Conservation (phyloP, 306 rosid genomes). For the Fragaria vesca region DNA sequence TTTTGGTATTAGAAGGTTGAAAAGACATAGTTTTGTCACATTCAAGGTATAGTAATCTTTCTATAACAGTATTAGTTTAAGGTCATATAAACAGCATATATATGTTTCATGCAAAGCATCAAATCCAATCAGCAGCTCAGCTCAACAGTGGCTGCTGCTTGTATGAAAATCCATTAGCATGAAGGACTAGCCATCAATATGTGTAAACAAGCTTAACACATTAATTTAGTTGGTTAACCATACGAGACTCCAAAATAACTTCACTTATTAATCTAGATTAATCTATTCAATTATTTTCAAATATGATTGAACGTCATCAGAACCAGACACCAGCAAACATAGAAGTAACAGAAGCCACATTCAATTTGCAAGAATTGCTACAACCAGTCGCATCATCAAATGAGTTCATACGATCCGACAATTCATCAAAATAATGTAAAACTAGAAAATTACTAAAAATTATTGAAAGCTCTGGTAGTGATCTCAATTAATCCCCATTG, state of each 20-base stretch:
- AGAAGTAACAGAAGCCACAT: conserved; percentile 48
- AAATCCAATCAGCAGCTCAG: conserved; percentile 3
- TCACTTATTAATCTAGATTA: not conserved
- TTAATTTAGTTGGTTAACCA: not conserved
- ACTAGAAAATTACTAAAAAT: too few species aligned
- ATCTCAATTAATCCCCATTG: too few species aligned
- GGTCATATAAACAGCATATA: not conserved
- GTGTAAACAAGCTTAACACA: not conserved
- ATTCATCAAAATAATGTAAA: not conserved
- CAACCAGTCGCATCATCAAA: conserved; percentile 32
- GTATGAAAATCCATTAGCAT: not conserved
- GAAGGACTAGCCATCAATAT: not conserved
- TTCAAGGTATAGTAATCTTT: not conserved
- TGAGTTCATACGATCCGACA: conserved; percentile 31
- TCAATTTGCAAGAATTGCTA: conserved; percentile 56
- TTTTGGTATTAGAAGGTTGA: not conserved
- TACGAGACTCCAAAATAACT: not conserved
- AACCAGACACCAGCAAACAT: not conserved
- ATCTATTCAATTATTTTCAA: not conserved
- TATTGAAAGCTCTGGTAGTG: too few species aligned
- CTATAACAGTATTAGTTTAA: not conserved
- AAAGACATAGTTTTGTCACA: not conserved
- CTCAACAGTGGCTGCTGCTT: not conserved
- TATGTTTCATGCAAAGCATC: not conserved
- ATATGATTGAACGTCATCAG: too few species aligned